Percentiles rank a stretch among this genome's conserved stretches.
These are phyloP conservation scores for Cucurbita ficifolia DNA, from an alignment of 306 rosid genomes.

Conservation along the genomic window DNA sequence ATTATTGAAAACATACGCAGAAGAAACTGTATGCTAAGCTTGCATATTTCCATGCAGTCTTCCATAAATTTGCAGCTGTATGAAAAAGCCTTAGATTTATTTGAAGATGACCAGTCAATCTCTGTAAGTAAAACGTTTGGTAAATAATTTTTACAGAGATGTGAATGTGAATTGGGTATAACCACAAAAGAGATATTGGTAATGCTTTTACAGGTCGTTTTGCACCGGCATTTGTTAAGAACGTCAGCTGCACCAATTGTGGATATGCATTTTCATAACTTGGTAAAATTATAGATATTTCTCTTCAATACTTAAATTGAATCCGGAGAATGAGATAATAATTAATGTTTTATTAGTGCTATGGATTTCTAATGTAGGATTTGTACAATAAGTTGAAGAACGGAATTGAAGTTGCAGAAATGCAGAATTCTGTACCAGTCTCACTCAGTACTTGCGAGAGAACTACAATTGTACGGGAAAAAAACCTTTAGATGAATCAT, in stretches of 20 bases:
- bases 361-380: slow-evolving; percentile 36
- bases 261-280: slow-evolving; percentile 49
- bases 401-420: slow-evolving; percentile 59
- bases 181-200: slow-evolving; percentile 7
- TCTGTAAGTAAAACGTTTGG: slow-evolving; percentile 44
- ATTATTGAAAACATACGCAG: background rate
- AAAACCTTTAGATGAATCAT: slow-evolving; percentile 5
- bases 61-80: slow-evolving; percentile 90
- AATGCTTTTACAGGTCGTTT: slow-evolving; percentile 53
- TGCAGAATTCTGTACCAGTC: slow-evolving; percentile 40
- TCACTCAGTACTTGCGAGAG: slow-evolving; percentile 59
- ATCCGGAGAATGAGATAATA: slow-evolving; percentile 3
- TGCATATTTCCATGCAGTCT: slow-evolving; percentile 40
- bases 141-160: slow-evolving; percentile 4
- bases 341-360: background rate
- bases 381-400: slow-evolving; percentile 67
- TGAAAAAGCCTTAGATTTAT: slow-evolving; percentile 84
- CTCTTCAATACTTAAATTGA: slow-evolving; percentile 4
- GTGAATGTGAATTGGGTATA: slow-evolving; percentile 12
- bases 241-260: slow-evolving; percentile 59
- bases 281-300: slow-evolving; percentile 31
- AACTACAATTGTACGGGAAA: slow-evolving; percentile 47
- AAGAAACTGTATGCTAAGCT: slow-evolving; percentile 9
- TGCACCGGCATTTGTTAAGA: slow-evolving; percentile 92
- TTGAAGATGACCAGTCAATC: slow-evolving; percentile 86